Conservation (phyloP, 2,329 filamentous ascomycete species). For the Septoria petroselini region DNA sequence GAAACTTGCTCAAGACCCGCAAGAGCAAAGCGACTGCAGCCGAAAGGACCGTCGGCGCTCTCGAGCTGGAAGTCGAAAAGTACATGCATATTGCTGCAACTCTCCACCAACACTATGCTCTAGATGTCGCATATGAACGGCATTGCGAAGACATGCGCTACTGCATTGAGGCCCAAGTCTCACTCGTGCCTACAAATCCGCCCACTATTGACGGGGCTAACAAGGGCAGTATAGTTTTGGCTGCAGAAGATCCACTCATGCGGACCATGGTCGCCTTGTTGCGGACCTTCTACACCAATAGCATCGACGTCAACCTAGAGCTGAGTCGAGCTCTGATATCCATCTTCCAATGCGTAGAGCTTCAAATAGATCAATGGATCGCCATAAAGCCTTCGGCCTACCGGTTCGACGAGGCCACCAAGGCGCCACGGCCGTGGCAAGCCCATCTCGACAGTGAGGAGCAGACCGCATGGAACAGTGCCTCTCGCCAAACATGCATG, state of each 20-base stretch:
- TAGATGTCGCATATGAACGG: slow-evolving; percentile 69
- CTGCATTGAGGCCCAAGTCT: slow-evolving; percentile 35
- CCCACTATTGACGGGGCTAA: slow-evolving; percentile 2
- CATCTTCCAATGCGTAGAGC: slow-evolving; percentile 77
- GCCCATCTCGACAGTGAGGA: slow-evolving; percentile 39
- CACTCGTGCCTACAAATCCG: slow-evolving; percentile 11
- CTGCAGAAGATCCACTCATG: slow-evolving; percentile 57
- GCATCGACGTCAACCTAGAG: slow-evolving; percentile 84
- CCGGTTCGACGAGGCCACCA: slow-evolving; percentile 36
- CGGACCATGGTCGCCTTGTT: slow-evolving; percentile 58
- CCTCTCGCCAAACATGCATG: slow-evolving; percentile 36
- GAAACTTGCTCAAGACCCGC: slow-evolving; percentile 69
- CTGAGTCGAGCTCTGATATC: slow-evolving; percentile 81
- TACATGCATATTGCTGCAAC: slow-evolving; percentile 66
- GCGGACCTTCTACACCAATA: slow-evolving; percentile 80
- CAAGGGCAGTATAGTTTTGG: slow-evolving; percentile 20
- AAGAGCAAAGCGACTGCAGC: slow-evolving; percentile 53
- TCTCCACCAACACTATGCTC: slow-evolving; percentile 65
- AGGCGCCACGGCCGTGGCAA: slow-evolving; percentile 38
- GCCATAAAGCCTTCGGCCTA: slow-evolving; percentile 45
- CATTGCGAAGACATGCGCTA: slow-evolving; percentile 64
- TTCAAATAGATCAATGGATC: slow-evolving; percentile 88
- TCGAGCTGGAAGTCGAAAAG: slow-evolving; percentile 71
- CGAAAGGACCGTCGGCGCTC: slow-evolving; percentile 67
- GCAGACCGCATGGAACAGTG: slow-evolving; percentile 22